Evolutionary conservation across 2,329 filamentous ascomycete species (phyloP), one percentile per base, ranked within the genome.

Genomic region (Fusarium poae): DNA sequence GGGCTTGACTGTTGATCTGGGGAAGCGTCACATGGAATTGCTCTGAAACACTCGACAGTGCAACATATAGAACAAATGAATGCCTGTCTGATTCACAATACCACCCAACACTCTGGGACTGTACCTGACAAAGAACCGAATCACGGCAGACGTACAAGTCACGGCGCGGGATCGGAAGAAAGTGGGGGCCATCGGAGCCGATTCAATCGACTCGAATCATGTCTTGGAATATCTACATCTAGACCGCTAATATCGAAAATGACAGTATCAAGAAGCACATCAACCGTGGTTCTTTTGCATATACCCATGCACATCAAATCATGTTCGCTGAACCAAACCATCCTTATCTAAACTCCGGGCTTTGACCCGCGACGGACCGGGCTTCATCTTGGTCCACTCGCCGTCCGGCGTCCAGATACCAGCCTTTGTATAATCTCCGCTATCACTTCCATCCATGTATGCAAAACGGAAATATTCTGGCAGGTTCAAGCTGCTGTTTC

Each of bases 401-500:
- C 90, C 87, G 53, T 89, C 84, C 2, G 75, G 78, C 25, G 83
- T 84, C 92, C 92, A 95, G 13, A 83, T 85, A 2, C 91, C 92
- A 0, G 92, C 92, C 78, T 89, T 91, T 16, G 91, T 93, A 74
- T 92, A 95, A 76, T 95, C 92, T 25, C 84, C 89, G 39, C 84
- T 84, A 6, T 77, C 77, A 59, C 86, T 88, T 3, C 91, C 92
- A 51, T 86, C 83, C 84, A 94, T 86, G 74, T 88, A 94, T 3
- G 84, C 91, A 78, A 95, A 95, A 9, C 92, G 82, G 74, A 95
- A 94, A 74, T 93, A 95, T 77, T 94, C 91, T 39, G 89, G 87
- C 52, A 84, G 62, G 5, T 77, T 77, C 15, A 82, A 62, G 9
- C 70, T 79, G 23, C 74, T 77, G 35, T 85, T 82, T 62, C 88